phyloP scores from a whole-genome alignment of 169 alveolate species.

The Plasmodium reichenowi region DNA sequence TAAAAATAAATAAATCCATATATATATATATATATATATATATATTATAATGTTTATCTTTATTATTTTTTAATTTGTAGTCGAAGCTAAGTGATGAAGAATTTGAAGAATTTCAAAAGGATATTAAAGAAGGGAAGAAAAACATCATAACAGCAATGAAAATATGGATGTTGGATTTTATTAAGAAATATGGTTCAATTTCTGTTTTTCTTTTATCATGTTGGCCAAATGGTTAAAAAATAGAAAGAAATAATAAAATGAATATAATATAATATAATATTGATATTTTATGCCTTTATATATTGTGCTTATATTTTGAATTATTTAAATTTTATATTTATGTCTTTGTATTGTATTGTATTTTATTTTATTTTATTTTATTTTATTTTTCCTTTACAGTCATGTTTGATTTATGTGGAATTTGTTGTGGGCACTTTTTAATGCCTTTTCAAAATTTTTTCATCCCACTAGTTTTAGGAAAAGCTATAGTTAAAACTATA shows the following conservation, averaged over 20 bases:
- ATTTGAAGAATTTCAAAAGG: slow-evolving; percentile 73
- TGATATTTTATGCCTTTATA: not conserved
- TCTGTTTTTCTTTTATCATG: slow-evolving; percentile 90
- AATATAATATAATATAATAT: not conserved
- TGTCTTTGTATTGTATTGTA: not conserved
- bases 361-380: not conserved
- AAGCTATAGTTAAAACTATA: slow-evolving; percentile 91
- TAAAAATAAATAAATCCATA: not conserved
- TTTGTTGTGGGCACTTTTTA: slow-evolving; percentile 94
- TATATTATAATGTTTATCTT: slow-evolving; percentile 4
- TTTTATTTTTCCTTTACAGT: slow-evolving; percentile 45
- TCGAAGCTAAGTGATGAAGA: slow-evolving; percentile 62
- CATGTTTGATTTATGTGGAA: slow-evolving; percentile 92
- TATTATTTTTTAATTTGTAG: slow-evolving; percentile 20
- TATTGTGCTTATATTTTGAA: not conserved
- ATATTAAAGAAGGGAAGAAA: slow-evolving; percentile 62
- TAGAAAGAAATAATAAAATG: too few relatives aligned
- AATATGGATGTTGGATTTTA: slow-evolving; percentile 83
- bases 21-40: not conserved
- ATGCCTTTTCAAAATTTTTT: slow-evolving; percentile 92
- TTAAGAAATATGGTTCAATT: slow-evolving; percentile 90
- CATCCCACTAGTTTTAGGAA: slow-evolving; percentile 93
- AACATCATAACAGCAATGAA: slow-evolving; percentile 83
- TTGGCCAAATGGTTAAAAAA: slow-evolving; percentile 88
- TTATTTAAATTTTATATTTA: not conserved